Evolutionary conservation across 164 flowering plant genomes (phyloP).

Genomic region (Macadamia tetraphylla): DNA sequence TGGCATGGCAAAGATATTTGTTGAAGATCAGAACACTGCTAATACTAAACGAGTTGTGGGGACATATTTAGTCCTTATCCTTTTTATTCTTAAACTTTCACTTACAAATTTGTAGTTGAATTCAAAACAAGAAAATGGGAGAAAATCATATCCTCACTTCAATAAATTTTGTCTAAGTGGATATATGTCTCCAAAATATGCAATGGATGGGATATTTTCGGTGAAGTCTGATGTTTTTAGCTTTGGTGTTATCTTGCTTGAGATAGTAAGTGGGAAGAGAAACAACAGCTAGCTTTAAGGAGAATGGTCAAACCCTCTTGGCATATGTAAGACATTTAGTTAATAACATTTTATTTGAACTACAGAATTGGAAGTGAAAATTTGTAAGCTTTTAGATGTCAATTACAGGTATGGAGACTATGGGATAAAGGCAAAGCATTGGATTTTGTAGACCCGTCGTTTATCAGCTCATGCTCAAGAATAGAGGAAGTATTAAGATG

Average conservation of each 20-base stretch:
- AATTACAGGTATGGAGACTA: conserved; percentile 17
- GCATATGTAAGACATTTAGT: conserved; percentile 11
- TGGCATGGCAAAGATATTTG: conserved; percentile 45
- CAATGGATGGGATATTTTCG: too few relatives aligned
- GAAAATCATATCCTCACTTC: conserved; percentile 10
- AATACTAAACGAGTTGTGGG: conserved; percentile 28
- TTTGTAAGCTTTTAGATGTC: too few relatives aligned
- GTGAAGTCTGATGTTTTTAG: too few relatives aligned
- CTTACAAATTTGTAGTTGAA: too few relatives aligned
- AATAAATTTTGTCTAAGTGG: not conserved
- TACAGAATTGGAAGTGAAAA: too few relatives aligned
- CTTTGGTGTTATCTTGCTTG: conserved; percentile 26
- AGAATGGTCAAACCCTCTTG: conserved; percentile 2
- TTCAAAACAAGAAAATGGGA: too few relatives aligned
- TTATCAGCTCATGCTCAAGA: not conserved
- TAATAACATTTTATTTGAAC: too few relatives aligned
- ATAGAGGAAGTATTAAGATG: conserved; percentile 20
- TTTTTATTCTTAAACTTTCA: too few relatives aligned
- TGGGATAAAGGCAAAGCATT: conserved; percentile 10
- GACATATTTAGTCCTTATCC: conserved; percentile 27
- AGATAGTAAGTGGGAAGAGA: conserved; percentile 21
- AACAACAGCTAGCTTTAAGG: conserved; percentile 9
- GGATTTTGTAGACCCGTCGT: conserved; percentile 13
- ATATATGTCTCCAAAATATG: too few relatives aligned
- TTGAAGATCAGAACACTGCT: conserved; percentile 16